Percentiles rank a stretch among this genome's conserved stretches.
Conservation (phyloP, 2,329 filamentous ascomycete species). For the Phymatotrichopsis omnivora region DNA sequence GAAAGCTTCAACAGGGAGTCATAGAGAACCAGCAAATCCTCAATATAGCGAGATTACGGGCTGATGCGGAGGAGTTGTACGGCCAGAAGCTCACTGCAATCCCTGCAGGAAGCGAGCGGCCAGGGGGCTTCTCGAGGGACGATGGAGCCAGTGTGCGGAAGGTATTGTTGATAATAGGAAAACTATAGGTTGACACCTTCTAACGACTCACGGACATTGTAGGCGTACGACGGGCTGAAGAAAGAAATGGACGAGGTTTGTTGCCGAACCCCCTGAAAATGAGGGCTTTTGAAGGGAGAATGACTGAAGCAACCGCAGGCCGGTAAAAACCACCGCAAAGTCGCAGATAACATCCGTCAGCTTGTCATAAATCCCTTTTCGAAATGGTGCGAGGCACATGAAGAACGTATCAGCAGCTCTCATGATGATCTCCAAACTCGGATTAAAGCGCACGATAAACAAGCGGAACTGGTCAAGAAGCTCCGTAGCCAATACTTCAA, state of each 20-base stretch:
- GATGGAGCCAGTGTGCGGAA: constrained; percentile 94
- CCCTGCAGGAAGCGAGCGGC: constrained; percentile 68
- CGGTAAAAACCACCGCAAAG: constrained; percentile 82
- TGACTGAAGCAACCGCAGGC: constrained; percentile 44
- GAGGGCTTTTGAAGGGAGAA: too few species aligned
- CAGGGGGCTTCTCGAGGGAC: constrained; percentile 75
- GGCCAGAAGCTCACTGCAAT: constrained; percentile 73
- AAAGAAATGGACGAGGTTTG: constrained; percentile 32
- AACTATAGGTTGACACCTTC: constrained; percentile 1
- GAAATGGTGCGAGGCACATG: constrained; percentile 93
- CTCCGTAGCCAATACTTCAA: constrained; percentile 96
- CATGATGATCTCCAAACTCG: constrained; percentile 86
- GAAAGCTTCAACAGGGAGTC: constrained; percentile 92
- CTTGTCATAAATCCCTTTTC: constrained; percentile 90
- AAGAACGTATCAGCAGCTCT: constrained; percentile 78
- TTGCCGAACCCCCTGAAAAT: constrained; percentile 9
- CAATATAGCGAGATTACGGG: constrained; percentile 83
- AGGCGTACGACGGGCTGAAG: constrained; percentile 32
- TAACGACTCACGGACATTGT: constrained; percentile 13
- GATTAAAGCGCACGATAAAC: constrained; percentile 87
- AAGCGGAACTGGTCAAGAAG: constrained; percentile 83
- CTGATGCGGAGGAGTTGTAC: constrained; percentile 89
- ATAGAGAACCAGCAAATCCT: constrained; percentile 91
- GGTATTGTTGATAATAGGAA: constrained; percentile 42
- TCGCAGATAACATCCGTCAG: constrained; percentile 90